Evolutionary conservation across 2,329 filamentous ascomycete genomes (phyloP), one percentile per base, ranked within the genome.

Genomic region (Sclerotinia glacialis): DNA sequence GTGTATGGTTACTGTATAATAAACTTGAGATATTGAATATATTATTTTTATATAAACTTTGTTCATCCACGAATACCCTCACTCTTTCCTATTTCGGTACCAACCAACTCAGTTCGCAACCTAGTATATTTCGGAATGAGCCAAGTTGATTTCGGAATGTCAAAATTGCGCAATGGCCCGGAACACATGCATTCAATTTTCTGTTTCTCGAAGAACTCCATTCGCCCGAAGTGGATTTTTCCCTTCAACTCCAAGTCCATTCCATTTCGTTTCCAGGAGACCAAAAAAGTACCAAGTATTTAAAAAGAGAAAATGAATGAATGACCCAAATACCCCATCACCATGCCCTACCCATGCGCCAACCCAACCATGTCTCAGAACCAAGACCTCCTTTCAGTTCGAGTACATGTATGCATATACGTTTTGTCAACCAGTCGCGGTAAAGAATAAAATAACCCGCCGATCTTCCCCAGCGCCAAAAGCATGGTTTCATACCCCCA

Each of bases 381-480:
- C 3, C 50, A 53, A 31, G 34, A 31, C 50, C 50, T 46, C 40
- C 18, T 26, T 26, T 14, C 11, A 28, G 42, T 46, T 28, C 18
- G 42, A 28, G 26, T 59, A 53, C 55, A 59, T 59, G 55, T 47
- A 59, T 59, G 42, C 42, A 42, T 59, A 21, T 59, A 59, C 56
- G 37, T 44, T 59, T 59, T 59, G 56, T 14, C 28, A 34, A 31
- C 26, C 56, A 59, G 23, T 59, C 11, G 21, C 34, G 42, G 18
- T 34, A 37, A 26, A 34, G 28, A 42, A 59, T 34, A 53, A 31
- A 18, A 34, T 31, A 53, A 34, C 26, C 49, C 28, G 9, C 56
- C 56, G 8, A 31, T 42, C 55, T 21, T 14, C 44, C 56, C 14
- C 12, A 53, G 56, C 56, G 56, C 56, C 56, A 16, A 47, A 34